These are phyloP conservation scores for Venturiaceae sp. DNA, from an alignment of 2,329 filamentous ascomycete species.

Conservation along the genomic window DNA sequence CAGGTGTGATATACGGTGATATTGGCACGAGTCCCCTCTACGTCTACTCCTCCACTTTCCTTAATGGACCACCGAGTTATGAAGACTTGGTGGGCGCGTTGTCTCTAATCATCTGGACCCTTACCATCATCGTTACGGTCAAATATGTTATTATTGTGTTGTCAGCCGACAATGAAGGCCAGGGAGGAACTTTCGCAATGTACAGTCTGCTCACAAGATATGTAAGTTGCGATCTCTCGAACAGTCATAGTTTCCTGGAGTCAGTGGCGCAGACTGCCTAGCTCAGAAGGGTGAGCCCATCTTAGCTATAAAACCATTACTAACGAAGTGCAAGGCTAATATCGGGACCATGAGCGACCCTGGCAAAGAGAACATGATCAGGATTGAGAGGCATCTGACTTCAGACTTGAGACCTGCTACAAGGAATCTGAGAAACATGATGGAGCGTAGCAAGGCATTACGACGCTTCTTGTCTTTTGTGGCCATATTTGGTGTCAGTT, in stretches of 20 bases:
- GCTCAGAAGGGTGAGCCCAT: too few species aligned
- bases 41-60: conserved; percentile 63
- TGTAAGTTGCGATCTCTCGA: conserved; percentile 28
- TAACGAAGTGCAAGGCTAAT: too few species aligned
- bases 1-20: conserved; percentile 60
- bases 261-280: too few species aligned
- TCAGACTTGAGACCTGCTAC: background rate
- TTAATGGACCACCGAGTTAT: conserved; percentile 41
- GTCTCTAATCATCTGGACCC: conserved; percentile 59
- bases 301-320: too few species aligned
- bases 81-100: conserved; percentile 54
- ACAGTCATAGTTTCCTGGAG: too few species aligned
- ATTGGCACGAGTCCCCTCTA: conserved; percentile 61
- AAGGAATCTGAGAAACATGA: background rate
- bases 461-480: background rate
- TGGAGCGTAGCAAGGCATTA: background rate
- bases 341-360: background rate
- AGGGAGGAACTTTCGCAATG: conserved; percentile 33
- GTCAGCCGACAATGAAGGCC: conserved; percentile 58
- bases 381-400: background rate
- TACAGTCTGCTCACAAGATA: conserved; percentile 23
- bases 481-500: conserved; percentile 52
- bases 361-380: background rate
- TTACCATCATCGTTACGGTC: conserved; percentile 59
- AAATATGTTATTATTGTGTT: conserved; percentile 61